Evolutionary conservation across 2,329 filamentous ascomycete species (phyloP).

Genomic region (Dactylellina haptotyla): DNA sequence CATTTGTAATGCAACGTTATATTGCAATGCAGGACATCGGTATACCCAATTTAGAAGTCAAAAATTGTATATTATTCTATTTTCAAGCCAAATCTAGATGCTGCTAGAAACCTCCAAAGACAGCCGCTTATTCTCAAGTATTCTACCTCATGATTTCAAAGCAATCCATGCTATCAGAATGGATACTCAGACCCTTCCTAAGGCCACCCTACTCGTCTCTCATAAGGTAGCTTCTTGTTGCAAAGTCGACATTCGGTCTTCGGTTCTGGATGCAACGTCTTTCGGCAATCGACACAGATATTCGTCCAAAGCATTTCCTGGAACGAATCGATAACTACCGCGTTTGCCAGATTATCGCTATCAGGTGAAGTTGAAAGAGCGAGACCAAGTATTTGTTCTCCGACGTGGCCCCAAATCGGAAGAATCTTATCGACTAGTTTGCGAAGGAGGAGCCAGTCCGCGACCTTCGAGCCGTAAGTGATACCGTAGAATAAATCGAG

Average conservation of each 20-base stretch:
- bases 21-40: too few relatives aligned
- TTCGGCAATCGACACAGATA: not conserved
- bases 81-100: too few relatives aligned
- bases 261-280: not conserved
- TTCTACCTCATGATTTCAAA: too few relatives aligned
- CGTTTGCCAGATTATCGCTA: not conserved
- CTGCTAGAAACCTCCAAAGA: too few relatives aligned
- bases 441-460: not conserved
- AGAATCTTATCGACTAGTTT: slow-evolving; percentile 1
- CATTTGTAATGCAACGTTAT: too few relatives aligned
- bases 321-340: not conserved
- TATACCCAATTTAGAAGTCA: too few relatives aligned
- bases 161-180: too few relatives aligned
- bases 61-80: too few relatives aligned
- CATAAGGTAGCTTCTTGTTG: not conserved
- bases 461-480: not conserved
- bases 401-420: not conserved
- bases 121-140: too few relatives aligned
- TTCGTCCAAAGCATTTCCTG: slow-evolving; percentile 3
- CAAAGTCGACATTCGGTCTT: not conserved
- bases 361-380: not conserved
- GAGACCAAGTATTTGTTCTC: not conserved
- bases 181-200: not conserved
- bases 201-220: not conserved
- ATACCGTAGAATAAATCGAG: not conserved